Evolutionary conservation across 1,139 yeast species (phyloP).

Genomic region (Suhomyces chickasaworum): DNA sequence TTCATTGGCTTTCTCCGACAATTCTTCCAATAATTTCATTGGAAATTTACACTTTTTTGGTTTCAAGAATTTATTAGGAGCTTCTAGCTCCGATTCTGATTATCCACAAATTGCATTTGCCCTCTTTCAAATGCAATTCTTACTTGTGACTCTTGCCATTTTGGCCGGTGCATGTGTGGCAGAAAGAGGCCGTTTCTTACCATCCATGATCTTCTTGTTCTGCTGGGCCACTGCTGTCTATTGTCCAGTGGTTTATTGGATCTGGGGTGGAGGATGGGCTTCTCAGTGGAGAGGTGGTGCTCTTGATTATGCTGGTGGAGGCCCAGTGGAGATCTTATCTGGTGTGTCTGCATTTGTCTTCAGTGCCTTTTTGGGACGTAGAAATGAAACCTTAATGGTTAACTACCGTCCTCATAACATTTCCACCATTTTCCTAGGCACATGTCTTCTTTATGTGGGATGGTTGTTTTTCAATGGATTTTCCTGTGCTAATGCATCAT

Average conservation of each 20-base stretch:
- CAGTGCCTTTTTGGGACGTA: slow-evolving; percentile 77
- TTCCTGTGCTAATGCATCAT: slow-evolving; percentile 64
- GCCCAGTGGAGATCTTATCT: slow-evolving; percentile 90
- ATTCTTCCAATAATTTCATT: slow-evolving; percentile 79
- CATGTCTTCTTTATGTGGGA: slow-evolving; percentile 66
- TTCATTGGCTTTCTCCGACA: slow-evolving; percentile 78
- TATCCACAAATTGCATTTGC: slow-evolving; percentile 88
- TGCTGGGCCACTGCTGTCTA: slow-evolving; percentile 90
- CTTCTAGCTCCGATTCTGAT: slow-evolving; percentile 38
- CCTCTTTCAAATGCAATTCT: slow-evolving; percentile 86
- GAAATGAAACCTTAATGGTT: slow-evolving; percentile 80
- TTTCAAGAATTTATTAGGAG: slow-evolving; percentile 67
- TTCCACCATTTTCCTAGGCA: slow-evolving; percentile 79
- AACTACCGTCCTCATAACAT: slow-evolving; percentile 96
- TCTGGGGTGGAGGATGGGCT: slow-evolving; percentile 98
- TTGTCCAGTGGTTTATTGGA: slow-evolving; percentile 93
- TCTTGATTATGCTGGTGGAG: slow-evolving; percentile 96
- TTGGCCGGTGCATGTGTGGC: slow-evolving; percentile 88
- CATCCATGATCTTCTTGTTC: slow-evolving; percentile 79
- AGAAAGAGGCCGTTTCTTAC: slow-evolving; percentile 88
- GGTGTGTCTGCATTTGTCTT: slow-evolving; percentile 91
- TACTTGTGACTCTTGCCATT: slow-evolving; percentile 88
- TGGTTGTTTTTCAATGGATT: slow-evolving; percentile 92
- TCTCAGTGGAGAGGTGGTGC: slow-evolving; percentile 73
- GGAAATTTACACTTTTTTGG: slow-evolving; percentile 87